phyloP scores from a whole-genome alignment of 2,329 filamentous ascomycete species.

The Scedosporium minutisporum region DNA sequence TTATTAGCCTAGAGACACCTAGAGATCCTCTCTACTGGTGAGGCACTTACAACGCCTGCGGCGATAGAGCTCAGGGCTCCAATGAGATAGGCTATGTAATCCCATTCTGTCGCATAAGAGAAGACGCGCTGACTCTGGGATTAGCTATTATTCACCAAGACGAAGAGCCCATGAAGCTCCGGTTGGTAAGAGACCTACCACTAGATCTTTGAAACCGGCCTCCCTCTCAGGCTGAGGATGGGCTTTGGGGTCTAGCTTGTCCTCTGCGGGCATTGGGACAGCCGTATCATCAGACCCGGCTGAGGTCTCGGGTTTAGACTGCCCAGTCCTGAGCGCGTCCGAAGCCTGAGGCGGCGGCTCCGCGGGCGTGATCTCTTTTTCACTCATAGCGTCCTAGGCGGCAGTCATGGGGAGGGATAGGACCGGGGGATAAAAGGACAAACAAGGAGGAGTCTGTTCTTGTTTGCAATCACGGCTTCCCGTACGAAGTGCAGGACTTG shows the following conservation, averaged over 20 bases:
- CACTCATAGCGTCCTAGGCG: background rate
- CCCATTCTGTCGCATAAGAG: conserved; percentile 42
- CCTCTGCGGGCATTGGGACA: background rate
- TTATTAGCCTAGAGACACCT: background rate
- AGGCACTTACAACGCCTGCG: conserved; percentile 27
- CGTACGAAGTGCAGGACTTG: too few relatives aligned
- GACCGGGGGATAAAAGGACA: background rate
- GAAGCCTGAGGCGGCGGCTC: background rate
- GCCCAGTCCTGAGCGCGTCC: background rate
- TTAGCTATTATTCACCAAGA: conserved; percentile 4
- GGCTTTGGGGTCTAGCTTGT: background rate
- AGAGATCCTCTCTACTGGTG: background rate
- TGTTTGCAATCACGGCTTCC: too few relatives aligned
- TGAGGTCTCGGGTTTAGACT: background rate
- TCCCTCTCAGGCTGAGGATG: conserved; percentile 28
- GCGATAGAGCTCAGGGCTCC: conserved; percentile 40
- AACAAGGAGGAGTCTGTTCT: background rate
- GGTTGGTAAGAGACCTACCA: conserved; percentile 13
- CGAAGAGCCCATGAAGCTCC: background rate
- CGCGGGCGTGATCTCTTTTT: background rate
- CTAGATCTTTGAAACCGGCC: conserved; percentile 30
- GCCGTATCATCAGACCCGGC: background rate
- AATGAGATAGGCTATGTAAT: conserved; percentile 36
- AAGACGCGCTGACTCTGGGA: conserved; percentile 34
- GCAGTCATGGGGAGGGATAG: background rate